phyloP scores from a whole-genome alignment of 371 early-diverging fungal genomes.

The Smittium mucronatum region DNA sequence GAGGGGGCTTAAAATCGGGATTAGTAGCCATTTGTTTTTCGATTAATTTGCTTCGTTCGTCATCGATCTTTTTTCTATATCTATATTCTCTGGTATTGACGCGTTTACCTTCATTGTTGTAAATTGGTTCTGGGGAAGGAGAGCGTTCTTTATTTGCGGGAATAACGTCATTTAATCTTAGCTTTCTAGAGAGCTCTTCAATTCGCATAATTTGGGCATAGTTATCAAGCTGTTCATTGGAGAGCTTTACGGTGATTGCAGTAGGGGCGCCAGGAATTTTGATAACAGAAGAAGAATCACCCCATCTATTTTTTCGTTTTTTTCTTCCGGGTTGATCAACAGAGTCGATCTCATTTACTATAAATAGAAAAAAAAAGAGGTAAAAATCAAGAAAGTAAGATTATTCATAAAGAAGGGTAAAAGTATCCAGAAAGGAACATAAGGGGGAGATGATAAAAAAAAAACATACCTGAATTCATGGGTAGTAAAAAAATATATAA shows the following conservation, averaged over 20 bases:
- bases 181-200: conserved; percentile 74
- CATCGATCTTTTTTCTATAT: conserved; percentile 81
- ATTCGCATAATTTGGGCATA: conserved; percentile 74
- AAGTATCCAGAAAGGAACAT: too few relatives aligned
- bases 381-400: too few relatives aligned
- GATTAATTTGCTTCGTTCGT: conserved; percentile 81
- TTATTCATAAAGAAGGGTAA: too few relatives aligned
- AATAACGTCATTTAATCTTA: conserved; percentile 65
- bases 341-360: neutral
- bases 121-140: conserved; percentile 83
- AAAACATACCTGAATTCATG: too few relatives aligned
- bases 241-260: conserved; percentile 58
- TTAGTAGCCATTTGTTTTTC: conserved; percentile 61
- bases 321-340: conserved; percentile 15
- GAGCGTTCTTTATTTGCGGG: conserved; percentile 59
- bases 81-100: conserved; percentile 87
- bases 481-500: too few relatives aligned
- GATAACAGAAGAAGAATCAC: conserved; percentile 53
- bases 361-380: conserved; percentile 13
- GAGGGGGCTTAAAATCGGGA: conserved; percentile 75
- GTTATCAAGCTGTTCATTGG: conserved; percentile 63
- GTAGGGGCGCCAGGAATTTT: conserved; percentile 69
- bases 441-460: too few relatives aligned
- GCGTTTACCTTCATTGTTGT: conserved; percentile 84
- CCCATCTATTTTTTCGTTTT: conserved; percentile 71